A percentile compares a stretch with the other conserved stretches of the same genome.
These are phyloP conservation scores for Xanthoconium stramineum DNA, from an alignment of 768 basidiomycete genomes.

Conservation along the genomic window DNA sequence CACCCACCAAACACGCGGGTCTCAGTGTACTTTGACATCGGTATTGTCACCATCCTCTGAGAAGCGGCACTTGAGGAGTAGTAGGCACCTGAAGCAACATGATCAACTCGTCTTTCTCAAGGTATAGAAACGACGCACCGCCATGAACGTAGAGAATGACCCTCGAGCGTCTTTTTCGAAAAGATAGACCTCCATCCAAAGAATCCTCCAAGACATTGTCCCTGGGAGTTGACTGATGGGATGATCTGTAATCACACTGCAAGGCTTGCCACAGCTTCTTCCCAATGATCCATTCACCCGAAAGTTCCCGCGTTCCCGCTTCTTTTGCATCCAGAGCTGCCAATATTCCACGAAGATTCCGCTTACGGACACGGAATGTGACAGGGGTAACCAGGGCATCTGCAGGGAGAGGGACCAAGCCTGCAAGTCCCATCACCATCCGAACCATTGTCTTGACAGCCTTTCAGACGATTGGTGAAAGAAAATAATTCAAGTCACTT, in stretches of 20 bases:
- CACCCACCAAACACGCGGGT: slow-evolving; percentile 79
- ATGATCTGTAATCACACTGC: slow-evolving; percentile 74
- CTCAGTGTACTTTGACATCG: slow-evolving; percentile 83
- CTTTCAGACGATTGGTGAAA: slow-evolving; percentile 1
- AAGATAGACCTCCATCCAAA: slow-evolving; percentile 12
- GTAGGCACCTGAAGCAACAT: slow-evolving; percentile 66
- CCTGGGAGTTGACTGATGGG: slow-evolving; percentile 28
- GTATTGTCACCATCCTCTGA: slow-evolving; percentile 87
- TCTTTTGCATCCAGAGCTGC: slow-evolving; percentile 71
- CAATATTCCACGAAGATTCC: slow-evolving; percentile 77
- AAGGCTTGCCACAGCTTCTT: slow-evolving; percentile 85
- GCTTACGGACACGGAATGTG: slow-evolving; percentile 76
- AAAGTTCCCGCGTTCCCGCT: slow-evolving; percentile 73
- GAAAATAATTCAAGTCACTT: slow-evolving; percentile 22
- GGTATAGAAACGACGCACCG: slow-evolving; percentile 44
- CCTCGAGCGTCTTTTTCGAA: slow-evolving; percentile 56
- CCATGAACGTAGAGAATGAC: slow-evolving; percentile 95
- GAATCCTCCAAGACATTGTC: slow-evolving; percentile 15
- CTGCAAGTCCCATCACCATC: slow-evolving; percentile 70
- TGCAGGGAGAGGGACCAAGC: slow-evolving; percentile 81
- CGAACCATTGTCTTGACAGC: slow-evolving; percentile 45
- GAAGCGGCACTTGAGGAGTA: slow-evolving; percentile 89
- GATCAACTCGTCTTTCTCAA: slow-evolving; percentile 4
- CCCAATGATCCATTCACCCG: slow-evolving; percentile 97
- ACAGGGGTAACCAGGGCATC: slow-evolving; percentile 95